Base-by-base conservation (phyloP, 2,329 filamentous ascomycete species). In the Achaetomium macrosporum region DNA sequence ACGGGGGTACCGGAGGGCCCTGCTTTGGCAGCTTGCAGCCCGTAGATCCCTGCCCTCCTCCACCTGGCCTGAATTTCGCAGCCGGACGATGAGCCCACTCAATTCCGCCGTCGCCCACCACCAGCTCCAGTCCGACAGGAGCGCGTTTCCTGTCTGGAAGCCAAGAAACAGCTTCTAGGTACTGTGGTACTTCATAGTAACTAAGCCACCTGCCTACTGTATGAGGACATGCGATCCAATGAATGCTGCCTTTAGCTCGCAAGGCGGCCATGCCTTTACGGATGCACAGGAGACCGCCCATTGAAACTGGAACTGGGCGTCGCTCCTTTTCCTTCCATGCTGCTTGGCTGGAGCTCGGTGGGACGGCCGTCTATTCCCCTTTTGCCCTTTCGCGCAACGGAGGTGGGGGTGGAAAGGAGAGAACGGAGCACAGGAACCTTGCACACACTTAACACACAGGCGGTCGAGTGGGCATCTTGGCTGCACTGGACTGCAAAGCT, bases 11-110 rank as follows among this genome's bases (percentile, higher is more conserved):
- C 46, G 46, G 54, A 57, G 41, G 47, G 55, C 52, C 54, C 55
- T 59, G 25, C 33, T 15, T 15, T 35, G 60, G 54, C 54, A 57
- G 58, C 57, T 50, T 25, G 61, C 48, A 58, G 55, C 56, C 41
- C 56, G 59, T 60, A 53, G 57, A 64, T 62, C 63, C 62, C 55
- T 64, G 61, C 51, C 55, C 42, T 61, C 56, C 51, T 60, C 57
- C 59, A 58, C 50, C 60, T 59, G 59, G 59, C 59, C 59, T 63
- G 61, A 63, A 61, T 63, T 58, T 62, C 62, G 57, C 56, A 62
- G 58, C 61, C 61, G 58, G 62, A 57, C 54, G 41, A 59, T 54
- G 51, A 63, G 55, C 59, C 58, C 61, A 59, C 61, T 56, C 58
- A 59, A 58, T 52, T 58, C 52, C 57, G 47, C 42, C 51, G 57